Conservation (phyloP, 2,329 filamentous ascomycete genomes). For the Scedosporium dehoogii region DNA sequence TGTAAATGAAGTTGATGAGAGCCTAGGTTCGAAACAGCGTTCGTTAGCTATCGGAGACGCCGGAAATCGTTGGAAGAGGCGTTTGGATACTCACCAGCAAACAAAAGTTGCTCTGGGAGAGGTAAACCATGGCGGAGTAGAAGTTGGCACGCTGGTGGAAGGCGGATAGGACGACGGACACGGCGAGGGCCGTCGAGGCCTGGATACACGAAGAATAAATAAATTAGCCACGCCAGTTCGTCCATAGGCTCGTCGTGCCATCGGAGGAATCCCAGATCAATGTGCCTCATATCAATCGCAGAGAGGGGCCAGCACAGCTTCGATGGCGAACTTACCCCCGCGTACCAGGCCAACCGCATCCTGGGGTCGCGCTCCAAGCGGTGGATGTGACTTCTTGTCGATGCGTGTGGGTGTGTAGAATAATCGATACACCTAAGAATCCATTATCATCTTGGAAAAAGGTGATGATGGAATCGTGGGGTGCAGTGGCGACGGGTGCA, state of each 20-base stretch:
- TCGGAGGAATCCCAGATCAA: neutral
- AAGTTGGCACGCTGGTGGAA: slow-evolving; percentile 96
- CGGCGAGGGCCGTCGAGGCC: slow-evolving; percentile 77
- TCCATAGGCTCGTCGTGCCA: neutral
- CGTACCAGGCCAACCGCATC: slow-evolving; percentile 52
- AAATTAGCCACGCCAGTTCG: neutral
- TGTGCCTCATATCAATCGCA: neutral
- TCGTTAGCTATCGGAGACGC: neutral
- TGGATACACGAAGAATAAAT: slow-evolving; percentile 20
- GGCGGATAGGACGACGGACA: slow-evolving; percentile 74
- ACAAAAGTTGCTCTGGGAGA: slow-evolving; percentile 92
- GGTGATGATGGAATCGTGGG: neutral
- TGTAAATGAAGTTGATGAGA: slow-evolving; percentile 79
- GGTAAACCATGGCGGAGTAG: slow-evolving; percentile 94
- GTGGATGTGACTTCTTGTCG: neutral
- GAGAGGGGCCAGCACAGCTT: neutral
- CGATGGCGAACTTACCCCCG: slow-evolving; percentile 41
- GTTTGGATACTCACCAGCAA: slow-evolving; percentile 58
- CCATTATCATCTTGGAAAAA: slow-evolving; percentile 1
- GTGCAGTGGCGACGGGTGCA: neutral
- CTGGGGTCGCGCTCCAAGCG: slow-evolving; percentile 5
- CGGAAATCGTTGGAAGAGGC: neutral
- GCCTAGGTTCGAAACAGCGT: slow-evolving; percentile 43
- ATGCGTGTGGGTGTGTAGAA: neutral
- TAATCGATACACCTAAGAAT: neutral